Base-by-base conservation (phyloP, 257 asterid genomes). In the Verbena officinalis region DNA sequence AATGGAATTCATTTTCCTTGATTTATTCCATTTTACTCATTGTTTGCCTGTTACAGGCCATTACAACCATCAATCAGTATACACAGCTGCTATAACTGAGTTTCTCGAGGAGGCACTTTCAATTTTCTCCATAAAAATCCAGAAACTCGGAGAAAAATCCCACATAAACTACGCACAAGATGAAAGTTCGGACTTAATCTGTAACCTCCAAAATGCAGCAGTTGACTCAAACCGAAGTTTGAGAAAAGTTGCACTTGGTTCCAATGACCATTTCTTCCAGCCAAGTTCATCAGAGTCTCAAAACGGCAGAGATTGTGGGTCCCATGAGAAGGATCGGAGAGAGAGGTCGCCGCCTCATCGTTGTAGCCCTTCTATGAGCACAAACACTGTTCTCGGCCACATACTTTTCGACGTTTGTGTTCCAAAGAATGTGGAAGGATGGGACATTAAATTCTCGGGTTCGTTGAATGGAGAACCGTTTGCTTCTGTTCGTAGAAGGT, bases 171-270 rank as follows among this genome's bases (percentile, higher is more conserved):
- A 62, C 16, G 60, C 71, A 76, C 83, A 81, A 7, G 94, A 78
- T 44, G 87, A 74, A 59, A 71, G 84, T 40, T 83, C 91, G 8
- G 78, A 77, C 72, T 51, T 85, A 77, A 82, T 89, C 45, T 87
- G 97, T 55, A 90, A 92, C 84, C 97, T 92, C 80, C 97, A 92
- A 79, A 83, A 82, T 65, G 97, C 98, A 34, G 97, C 95, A 24
- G 89, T 80, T 0, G 80, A 84, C 79, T 92, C 98, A 8, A 85
- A 83, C 42, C 87, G 79, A 70, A 82, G 98, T 84, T 83, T 93
- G 71, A 74, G 77, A 68, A 84, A 97, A 81, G 90, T 90, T 56
- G 93, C 95, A 22, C 67, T 71, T 24, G 96, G 95, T 24, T 94
- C 95, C 5, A 79, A 80, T 20, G 93, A 85, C 76, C 96, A 87